Evolutionary conservation across 1,284 basidiomycete genomes (phyloP), one percentile per base, ranked within the genome.

Genomic region (Ceratobasidium papillatum): DNA sequence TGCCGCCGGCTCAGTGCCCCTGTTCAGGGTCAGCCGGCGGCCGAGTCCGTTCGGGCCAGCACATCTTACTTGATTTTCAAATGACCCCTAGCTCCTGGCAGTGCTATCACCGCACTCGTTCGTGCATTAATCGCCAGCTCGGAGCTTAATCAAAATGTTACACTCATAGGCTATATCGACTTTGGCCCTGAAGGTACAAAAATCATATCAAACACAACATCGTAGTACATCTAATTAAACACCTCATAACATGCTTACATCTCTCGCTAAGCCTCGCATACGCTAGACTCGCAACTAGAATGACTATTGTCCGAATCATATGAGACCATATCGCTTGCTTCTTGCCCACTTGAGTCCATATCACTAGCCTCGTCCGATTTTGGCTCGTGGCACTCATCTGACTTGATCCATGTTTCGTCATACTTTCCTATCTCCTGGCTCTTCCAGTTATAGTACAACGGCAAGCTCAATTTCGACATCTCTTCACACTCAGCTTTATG

Each of bases 21-120:
- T 63, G 17, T 14, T 47, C 61, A 63, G 61, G 61, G 61, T 14
- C 41, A 30, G 43, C 61, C 61, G 61, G 43, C 61, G 61, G 61
- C 61, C 61, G 61, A 63, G 43, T 32, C 43, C 43, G 61, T 32
- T 27, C 61, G 61, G 61, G 41, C 41, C 25, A 63, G 59, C 59
- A 43, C 38, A 43, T 32, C 12, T 30, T 45, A 61, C 41, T 61
- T 61, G 36, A 61, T 61, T 17, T 61, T 43, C 9, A 19, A 17
- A 9, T 7, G n/a, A 43, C 22, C 22, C 5, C 27, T 27, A 22
- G 25, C 45, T 47, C 4, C 45, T 17, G 19, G 19, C 45, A 47
- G 19, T 12, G 22, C n/a, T 52, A 52, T 52, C 51, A 22, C 51
- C 51, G 51, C 19, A 52, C 51, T 4, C 11, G 32, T 14, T 59